Evolutionary conservation across 495 filamentous ascomycete genomes (phyloP), one percentile per base, ranked within the genome.

Genomic region (Astrothelium subdiscretum): DNA sequence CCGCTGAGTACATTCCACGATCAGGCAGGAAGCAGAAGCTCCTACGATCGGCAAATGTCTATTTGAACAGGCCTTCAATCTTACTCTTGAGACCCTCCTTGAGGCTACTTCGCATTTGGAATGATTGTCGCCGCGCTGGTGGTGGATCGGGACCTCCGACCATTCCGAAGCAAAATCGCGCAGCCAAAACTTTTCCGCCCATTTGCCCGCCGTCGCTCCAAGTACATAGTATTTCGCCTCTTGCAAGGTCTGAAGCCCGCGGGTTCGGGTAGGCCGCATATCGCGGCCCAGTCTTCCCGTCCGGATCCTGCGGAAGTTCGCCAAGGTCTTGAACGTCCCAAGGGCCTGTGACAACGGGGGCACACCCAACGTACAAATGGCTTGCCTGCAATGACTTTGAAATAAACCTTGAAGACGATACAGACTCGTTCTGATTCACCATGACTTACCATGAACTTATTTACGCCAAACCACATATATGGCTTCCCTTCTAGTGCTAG

Each of bases 241-340:
- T 18, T 11, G 31, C 58, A 13, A 57, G 24, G 3, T 61, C 32
- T 22, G 52, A 54, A 1, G 40, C 57, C 38, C 58, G 59, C 35
- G 58, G 58, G 31, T 64, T 57, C 3, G 62, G 62, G 61, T 64
- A 64, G 3, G 61, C 42, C 12, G 32, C 38, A 32, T 64, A 64
- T 18, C 62, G 59, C 31, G 26, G 32, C 2, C 60, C 60, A 18
- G 42, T 60, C 24, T 42, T 29, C 31, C 59, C 10, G 18, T 60
- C 62, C 15, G 27, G 32, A 32, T 60, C 48, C 40, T 60, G 26
- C n/a, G 62, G 62, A 27, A 60, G 24, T 31, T 64, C 57, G 11
- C 62, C 31, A n/a, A 64, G 22, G n/a, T 27, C 24, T 20, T 64
- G 62, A 22, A 64, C 26, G 12, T 64, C 62, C 62, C 62, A 64